Evolutionary conservation across 768 basidiomycete species (phyloP).

Genomic region (Russula ochroleuca): DNA sequence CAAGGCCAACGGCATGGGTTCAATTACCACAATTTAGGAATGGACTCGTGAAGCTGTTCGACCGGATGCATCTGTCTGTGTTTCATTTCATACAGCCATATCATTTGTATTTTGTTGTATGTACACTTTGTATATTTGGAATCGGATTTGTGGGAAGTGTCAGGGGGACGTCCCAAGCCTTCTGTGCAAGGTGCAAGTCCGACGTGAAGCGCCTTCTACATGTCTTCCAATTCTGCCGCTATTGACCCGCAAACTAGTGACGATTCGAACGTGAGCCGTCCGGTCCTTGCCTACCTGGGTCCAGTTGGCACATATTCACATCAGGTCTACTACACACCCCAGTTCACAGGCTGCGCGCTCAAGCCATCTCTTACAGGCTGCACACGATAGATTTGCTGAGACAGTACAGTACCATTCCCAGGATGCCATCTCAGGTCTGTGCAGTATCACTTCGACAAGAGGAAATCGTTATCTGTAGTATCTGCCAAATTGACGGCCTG

Average conservation of each 20-base stretch:
- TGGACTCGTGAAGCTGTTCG: neutral
- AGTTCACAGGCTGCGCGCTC: slow-evolving; percentile 29
- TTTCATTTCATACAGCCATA: neutral
- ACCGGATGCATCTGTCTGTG: neutral
- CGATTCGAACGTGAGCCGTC: neutral
- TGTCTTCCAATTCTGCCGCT: neutral
- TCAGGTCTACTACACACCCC: slow-evolving; percentile 39
- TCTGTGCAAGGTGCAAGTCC: neutral
- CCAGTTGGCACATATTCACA: slow-evolving; percentile 72
- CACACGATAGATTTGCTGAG: slow-evolving; percentile 43
- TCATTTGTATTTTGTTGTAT: slow-evolving; percentile 3
- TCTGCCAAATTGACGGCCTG: neutral
- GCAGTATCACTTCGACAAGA: neutral
- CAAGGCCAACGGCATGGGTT: slow-evolving; percentile 29
- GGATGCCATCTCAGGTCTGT: slow-evolving; percentile 28
- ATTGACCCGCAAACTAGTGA: neutral
- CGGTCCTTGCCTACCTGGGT: slow-evolving; percentile 53
- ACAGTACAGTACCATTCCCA: slow-evolving; percentile 39
- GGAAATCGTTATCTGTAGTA: neutral
- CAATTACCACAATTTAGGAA: slow-evolving; percentile 1
- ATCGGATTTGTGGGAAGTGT: neutral
- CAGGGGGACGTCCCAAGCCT: neutral
- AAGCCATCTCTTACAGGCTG: slow-evolving; percentile 39
- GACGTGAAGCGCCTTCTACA: neutral
- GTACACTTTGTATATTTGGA: slow-evolving; percentile 2